These are phyloP conservation scores for Trematosphaeria pertusa DNA, from an alignment of 2,329 filamentous ascomycete genomes.

Conservation along the genomic window DNA sequence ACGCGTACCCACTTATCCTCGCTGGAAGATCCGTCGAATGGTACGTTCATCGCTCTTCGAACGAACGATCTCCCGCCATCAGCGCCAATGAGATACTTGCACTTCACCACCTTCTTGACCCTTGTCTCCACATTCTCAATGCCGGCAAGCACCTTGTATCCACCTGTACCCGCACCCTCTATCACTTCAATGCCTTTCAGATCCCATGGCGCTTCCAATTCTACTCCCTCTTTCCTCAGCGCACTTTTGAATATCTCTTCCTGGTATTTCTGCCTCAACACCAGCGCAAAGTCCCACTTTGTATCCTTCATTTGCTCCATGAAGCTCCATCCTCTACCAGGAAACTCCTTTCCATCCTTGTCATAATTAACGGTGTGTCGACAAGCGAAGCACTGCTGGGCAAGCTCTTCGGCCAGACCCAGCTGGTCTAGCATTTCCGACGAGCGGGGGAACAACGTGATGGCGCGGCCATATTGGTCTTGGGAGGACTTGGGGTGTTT, in stretches of 20 bases:
- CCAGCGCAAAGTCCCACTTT: conserved; percentile 60
- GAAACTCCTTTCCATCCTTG: conserved; percentile 52
- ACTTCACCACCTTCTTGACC: conserved; percentile 38
- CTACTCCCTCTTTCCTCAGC: conserved; percentile 45
- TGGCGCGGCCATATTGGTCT: conserved; percentile 61
- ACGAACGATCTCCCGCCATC: conserved; percentile 61
- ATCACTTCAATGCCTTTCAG: conserved; percentile 50
- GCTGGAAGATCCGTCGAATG: conserved; percentile 58
- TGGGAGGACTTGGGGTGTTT: conserved; percentile 57
- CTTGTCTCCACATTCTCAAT: conserved; percentile 38
- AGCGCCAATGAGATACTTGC: conserved; percentile 59
- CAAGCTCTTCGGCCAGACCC: conserved; percentile 56
- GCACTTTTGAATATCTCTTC: conserved; percentile 60
- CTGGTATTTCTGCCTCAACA: conserved; percentile 63
- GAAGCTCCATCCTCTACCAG: conserved; percentile 59
- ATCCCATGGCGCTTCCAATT: conserved; percentile 46
- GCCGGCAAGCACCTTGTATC: conserved; percentile 36
- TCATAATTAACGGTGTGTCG: conserved; percentile 59
- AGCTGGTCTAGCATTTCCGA: conserved; percentile 62
- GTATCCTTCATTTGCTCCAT: conserved; percentile 63
- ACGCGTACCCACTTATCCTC: conserved; percentile 63
- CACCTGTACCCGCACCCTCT: conserved; percentile 31
- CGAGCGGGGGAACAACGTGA: conserved; percentile 61
- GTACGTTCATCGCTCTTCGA: conserved; percentile 54
- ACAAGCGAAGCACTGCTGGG: conserved; percentile 62